Percentiles rank a stretch among this genome's conserved stretches.
Conservation (phyloP, 805 yeast genomes). For the Suhomyces emberorum region DNA sequence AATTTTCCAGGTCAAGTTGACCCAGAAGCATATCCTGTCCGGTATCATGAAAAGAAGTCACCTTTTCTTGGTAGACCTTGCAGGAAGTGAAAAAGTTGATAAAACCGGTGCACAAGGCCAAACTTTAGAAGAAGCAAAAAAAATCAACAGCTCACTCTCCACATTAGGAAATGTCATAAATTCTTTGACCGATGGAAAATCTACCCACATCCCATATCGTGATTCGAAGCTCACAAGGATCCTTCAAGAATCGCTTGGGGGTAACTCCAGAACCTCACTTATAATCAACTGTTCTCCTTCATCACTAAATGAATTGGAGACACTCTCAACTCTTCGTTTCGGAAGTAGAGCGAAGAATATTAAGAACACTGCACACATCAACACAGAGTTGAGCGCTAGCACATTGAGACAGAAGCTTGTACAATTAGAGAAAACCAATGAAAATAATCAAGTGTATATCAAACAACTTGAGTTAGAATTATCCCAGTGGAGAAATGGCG, state of each 20-base stretch:
- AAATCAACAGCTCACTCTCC: conserved; percentile 74
- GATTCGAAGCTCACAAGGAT: conserved; percentile 78
- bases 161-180: conserved; percentile 79
- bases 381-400: conserved; percentile 52
- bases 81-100: conserved; percentile 80
- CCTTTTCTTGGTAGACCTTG: conserved; percentile 75
- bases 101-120: conserved; percentile 77
- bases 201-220: conserved; percentile 67
- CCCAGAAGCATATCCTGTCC: conserved; percentile 54
- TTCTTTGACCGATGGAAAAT: conserved; percentile 66
- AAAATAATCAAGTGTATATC: conserved; percentile 28
- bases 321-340: conserved; percentile 69
- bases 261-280: conserved; percentile 73
- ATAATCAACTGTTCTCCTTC: conserved; percentile 74
- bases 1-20: conserved; percentile 63
- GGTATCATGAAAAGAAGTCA: conserved; percentile 61
- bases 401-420: conserved; percentile 43
- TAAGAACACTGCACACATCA: conserved; percentile 61
- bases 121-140: conserved; percentile 77
- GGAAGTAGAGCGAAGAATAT: conserved; percentile 71
- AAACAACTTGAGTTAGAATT: conserved; percentile 42
- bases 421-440: conserved; percentile 34
- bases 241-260: conserved; percentile 76
- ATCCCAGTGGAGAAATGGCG: conserved; percentile 32
- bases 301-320: conserved; percentile 53